A percentile compares a stretch with the other conserved stretches of the same genome.
Conservation (phyloP, 2,329 filamentous ascomycete genomes). For the Pseudovirgaria hyperparasitica region DNA sequence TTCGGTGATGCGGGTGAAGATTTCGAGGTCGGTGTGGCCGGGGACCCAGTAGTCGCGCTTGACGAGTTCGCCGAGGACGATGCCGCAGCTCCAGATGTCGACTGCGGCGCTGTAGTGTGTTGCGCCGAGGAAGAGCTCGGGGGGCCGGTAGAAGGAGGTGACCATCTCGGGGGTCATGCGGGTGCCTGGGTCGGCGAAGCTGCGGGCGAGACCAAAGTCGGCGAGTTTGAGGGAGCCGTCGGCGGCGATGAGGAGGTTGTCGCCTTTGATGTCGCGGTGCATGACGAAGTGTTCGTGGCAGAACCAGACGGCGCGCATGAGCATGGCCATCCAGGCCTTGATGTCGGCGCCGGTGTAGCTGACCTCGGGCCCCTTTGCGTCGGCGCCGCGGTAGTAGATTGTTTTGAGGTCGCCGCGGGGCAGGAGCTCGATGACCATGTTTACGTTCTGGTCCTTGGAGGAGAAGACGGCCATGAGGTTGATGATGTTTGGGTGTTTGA, state of each 20-base stretch:
- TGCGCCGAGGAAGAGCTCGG: conserved; percentile 84
- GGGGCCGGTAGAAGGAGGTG: conserved; percentile 91
- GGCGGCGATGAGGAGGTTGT: conserved; percentile 89
- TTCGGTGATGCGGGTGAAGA: conserved; percentile 72
- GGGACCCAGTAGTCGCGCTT: conserved; percentile 72
- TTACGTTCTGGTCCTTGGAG: conserved; percentile 92
- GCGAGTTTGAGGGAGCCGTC: conserved; percentile 91
- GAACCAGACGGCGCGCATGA: conserved; percentile 86
- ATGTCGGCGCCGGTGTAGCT: conserved; percentile 81
- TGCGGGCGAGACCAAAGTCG: conserved; percentile 89
- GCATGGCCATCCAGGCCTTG: conserved; percentile 98
- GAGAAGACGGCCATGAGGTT: conserved; percentile 85
- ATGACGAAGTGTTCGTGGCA: conserved; percentile 91
- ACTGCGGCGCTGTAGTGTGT: conserved; percentile 82
- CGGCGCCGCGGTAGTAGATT: no score
- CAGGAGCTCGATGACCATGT: conserved; percentile 86
- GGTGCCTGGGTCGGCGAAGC: conserved; percentile 76
- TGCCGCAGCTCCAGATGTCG: conserved; percentile 87
- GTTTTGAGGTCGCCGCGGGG: conserved; percentile 91
- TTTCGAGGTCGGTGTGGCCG: conserved; percentile 73
- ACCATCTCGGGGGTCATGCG: conserved; percentile 92
- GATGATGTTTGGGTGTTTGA: conserved; percentile 92
- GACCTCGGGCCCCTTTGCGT: conserved; percentile 76
- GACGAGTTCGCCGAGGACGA: conserved; percentile 85
- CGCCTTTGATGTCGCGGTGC: conserved; percentile 97